These are phyloP conservation scores for Mollisia scopiformis DNA, from an alignment of 2,329 filamentous ascomycete species.

Conservation along the genomic window DNA sequence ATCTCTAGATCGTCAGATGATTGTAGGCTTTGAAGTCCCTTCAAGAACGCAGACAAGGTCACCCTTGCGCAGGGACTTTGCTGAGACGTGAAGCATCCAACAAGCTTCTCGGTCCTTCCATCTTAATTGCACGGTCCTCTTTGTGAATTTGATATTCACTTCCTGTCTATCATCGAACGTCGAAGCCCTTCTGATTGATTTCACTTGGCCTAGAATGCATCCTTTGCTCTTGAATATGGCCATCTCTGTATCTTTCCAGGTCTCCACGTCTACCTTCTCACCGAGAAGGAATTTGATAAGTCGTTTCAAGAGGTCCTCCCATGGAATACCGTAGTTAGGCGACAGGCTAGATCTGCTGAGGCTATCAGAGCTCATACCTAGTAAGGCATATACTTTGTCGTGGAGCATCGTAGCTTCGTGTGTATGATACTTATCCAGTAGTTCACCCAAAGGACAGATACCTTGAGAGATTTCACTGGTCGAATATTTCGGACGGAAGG, in stretches of 20 bases:
- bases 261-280: slow-evolving; percentile 11
- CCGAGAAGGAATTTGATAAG: slow-evolving; percentile 16
- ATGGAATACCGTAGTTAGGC: slow-evolving; percentile 18
- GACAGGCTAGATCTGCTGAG: slow-evolving; percentile 1
- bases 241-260: slow-evolving; percentile 3
- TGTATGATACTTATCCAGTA: slow-evolving; percentile 19
- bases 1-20: slow-evolving; percentile 11
- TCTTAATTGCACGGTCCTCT: neutral
- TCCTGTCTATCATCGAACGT: slow-evolving; percentile 16
- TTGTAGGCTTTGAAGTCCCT: slow-evolving; percentile 16
- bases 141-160: slow-evolving; percentile 12
- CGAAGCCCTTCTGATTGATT: slow-evolving; percentile 6
- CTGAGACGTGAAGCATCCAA: slow-evolving; percentile 6
- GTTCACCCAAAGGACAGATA: neutral
- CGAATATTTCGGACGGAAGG: slow-evolving; percentile 1
- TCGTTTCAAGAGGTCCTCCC: slow-evolving; percentile 15
- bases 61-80: slow-evolving; percentile 4
- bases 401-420: slow-evolving; percentile 11
- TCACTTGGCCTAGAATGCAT: slow-evolving; percentile 11
- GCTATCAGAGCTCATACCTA: slow-evolving; percentile 22
- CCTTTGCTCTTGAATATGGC: slow-evolving; percentile 16
- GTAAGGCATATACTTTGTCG: slow-evolving; percentile 17
- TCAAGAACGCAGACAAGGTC: slow-evolving; percentile 17
- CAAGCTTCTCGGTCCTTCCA: neutral
- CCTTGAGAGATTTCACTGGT: neutral